Conservation (phyloP, 2,329 filamentous ascomycete genomes). For the Clonostachys byssicola region DNA sequence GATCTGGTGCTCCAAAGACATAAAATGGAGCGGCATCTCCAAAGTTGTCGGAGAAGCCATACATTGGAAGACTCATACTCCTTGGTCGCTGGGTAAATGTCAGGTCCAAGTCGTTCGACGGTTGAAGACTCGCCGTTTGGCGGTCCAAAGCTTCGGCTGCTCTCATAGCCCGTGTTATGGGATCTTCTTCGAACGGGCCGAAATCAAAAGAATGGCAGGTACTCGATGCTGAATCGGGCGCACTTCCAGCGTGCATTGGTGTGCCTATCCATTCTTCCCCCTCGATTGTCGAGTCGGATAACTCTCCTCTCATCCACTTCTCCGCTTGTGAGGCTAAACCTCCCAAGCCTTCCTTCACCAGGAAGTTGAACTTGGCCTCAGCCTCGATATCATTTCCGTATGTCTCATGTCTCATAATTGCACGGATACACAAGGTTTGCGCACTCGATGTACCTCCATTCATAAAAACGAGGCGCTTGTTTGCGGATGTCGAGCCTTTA, state of each 20-base stretch:
- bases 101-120: slow-evolving; percentile 41
- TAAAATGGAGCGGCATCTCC: slow-evolving; percentile 41
- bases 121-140: slow-evolving; percentile 50
- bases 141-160: slow-evolving; percentile 54
- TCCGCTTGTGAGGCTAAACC: slow-evolving; percentile 21
- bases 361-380: slow-evolving; percentile 42
- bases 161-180: slow-evolving; percentile 50
- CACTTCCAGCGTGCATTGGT: background rate
- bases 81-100: slow-evolving; percentile 31
- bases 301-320: slow-evolving; percentile 4
- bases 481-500: slow-evolving; percentile 32
- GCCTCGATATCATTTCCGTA: slow-evolving; percentile 44
- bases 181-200: slow-evolving; percentile 25
- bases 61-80: slow-evolving; percentile 46
- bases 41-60: slow-evolving; percentile 35
- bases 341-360: slow-evolving; percentile 44
- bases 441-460: slow-evolving; percentile 55
- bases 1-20: slow-evolving; percentile 32
- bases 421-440: slow-evolving; percentile 46
- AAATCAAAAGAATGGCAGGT: background rate
- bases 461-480: slow-evolving; percentile 55
- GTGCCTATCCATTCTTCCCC: background rate
- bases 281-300: background rate
- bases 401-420: slow-evolving; percentile 48
- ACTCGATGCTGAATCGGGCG: background rate